Conservation (phyloP, 805 yeast genomes). For the Priceomyces haplophilus region DNA sequence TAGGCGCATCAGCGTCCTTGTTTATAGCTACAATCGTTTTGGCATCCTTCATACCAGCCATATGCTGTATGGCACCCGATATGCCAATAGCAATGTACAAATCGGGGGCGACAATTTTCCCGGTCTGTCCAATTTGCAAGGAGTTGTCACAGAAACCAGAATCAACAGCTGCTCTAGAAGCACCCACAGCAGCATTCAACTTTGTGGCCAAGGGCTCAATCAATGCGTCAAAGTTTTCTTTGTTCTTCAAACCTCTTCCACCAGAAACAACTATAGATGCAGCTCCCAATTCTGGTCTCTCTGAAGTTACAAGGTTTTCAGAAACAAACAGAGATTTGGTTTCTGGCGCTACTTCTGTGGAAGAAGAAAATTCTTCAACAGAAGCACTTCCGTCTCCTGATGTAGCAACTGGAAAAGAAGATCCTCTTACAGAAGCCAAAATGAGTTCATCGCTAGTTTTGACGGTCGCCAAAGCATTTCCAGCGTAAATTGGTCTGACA, state of each 20-base stretch:
- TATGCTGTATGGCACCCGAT: conserved; percentile 96
- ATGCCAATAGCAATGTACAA: conserved; percentile 90
- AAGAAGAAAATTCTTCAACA: conserved; percentile 46
- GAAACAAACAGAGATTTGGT: conserved; percentile 62
- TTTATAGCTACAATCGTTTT: conserved; percentile 92
- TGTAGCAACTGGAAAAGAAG: conserved; percentile 57
- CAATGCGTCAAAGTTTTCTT: conserved; percentile 76
- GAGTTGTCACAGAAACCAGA: conserved; percentile 95
- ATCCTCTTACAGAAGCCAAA: conserved; percentile 75
- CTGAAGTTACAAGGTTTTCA: conserved; percentile 70
- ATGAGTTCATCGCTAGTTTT: conserved; percentile 63
- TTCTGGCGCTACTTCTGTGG: conserved; percentile 28
- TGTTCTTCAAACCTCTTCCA: conserved; percentile 89
- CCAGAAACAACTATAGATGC: conserved; percentile 85
- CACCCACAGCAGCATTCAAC: conserved; percentile 91
- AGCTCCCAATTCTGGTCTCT: conserved; percentile 86
- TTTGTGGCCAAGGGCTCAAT: conserved; percentile 82
- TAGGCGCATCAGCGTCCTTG: conserved; percentile 92
- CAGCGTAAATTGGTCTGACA: conserved; percentile 93
- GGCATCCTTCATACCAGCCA: conserved; percentile 98
- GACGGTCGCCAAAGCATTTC: conserved; percentile 86
- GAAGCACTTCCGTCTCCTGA: conserved; percentile 40
- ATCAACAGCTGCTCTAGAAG: conserved; percentile 97
- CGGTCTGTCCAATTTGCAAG: conserved; percentile 96
- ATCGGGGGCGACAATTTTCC: conserved; percentile 96